phyloP scores from a whole-genome alignment of 2,329 filamentous ascomycete genomes.

The Ophiocordyceps camponoti-floridani region DNA sequence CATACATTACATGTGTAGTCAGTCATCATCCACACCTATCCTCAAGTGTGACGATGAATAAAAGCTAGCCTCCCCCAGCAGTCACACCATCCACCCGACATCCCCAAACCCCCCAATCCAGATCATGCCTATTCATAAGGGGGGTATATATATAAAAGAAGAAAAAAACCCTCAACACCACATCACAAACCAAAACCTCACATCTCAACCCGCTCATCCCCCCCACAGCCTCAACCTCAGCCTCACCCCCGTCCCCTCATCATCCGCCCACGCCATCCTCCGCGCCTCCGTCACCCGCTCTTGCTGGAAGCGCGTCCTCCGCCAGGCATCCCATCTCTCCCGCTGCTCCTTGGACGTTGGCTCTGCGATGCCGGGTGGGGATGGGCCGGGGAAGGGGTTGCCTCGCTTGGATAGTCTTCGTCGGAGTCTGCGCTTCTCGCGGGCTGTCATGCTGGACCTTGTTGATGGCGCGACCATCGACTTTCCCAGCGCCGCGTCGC shows the following conservation, averaged over 20 bases:
- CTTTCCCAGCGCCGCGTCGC: slow-evolving; percentile 25
- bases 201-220: not conserved
- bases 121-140: too few species aligned
- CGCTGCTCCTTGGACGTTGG: slow-evolving; percentile 18
- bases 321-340: slow-evolving; percentile 27
- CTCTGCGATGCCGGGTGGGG: too few species aligned
- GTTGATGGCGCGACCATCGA: slow-evolving; percentile 25
- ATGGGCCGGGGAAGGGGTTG: slow-evolving; percentile 4
- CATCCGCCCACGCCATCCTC: slow-evolving; percentile 3
- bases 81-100: too few species aligned
- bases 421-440: slow-evolving; percentile 27
- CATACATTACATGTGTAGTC: too few species aligned
- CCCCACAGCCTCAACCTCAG: too few species aligned
- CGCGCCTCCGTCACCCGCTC: slow-evolving; percentile 18
- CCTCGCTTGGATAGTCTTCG: slow-evolving; percentile 29
- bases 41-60: too few species aligned
- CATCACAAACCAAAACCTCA: not conserved
- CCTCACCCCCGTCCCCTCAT: not conserved
- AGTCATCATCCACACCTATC: too few species aligned
- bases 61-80: too few species aligned
- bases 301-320: slow-evolving; percentile 17
- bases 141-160: too few species aligned
- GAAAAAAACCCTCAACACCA: not conserved
- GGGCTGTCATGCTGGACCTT: slow-evolving; percentile 23
- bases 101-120: too few species aligned